Base-by-base conservation (phyloP, 2,329 filamentous ascomycete genomes). In the Penicillium sp. region DNA sequence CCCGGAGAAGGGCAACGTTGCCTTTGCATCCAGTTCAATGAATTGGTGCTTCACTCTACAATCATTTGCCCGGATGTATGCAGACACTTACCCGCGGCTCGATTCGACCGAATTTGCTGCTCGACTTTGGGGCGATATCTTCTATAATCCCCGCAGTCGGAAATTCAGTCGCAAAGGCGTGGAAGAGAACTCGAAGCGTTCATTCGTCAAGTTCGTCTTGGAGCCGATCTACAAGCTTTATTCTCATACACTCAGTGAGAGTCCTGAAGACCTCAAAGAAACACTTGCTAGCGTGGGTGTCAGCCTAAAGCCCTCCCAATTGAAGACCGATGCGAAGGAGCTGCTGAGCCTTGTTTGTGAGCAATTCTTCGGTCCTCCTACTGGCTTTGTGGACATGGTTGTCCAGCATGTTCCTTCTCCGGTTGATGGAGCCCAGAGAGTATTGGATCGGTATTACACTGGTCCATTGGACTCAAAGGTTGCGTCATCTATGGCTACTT, bases 201-300 rank as follows among this genome's bases (percentile, higher is more conserved):
- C 91, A 1, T 99, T 99, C 72, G 90, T 98, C 55, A 88, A 96
- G 75, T 99, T 98, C 73, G 84, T 99, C 27, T 81, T 99, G 48
- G 95, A 99, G 72, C 95, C 95, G 19, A 92, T 99, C 65, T 99
- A 99, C 83, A 99, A 99, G 76, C 83, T 99, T 43, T 98, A 93
- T 73, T 93, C 92, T 16, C 91, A 97, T 73, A 96, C 93, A 4
- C 91, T 99, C 69, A 96, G 92, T 70, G 90, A 96, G 71, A 93
- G 87, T 68, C 90, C 93, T 0, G 88, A 91, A 53, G 90, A 96
- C 66, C 79, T 99, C 58, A 92, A 90, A 69, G 83, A 83, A 47
- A 95, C 92, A 0, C 78, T 99, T 56, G 86, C 84, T 19, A 86
- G 86, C 21, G 80, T 99, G 10, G 91, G 92, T 13, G 96, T 99